These are phyloP conservation scores for Pichia sp. DNA, from an alignment of 1,139 yeast genomes.

Conservation along the genomic window DNA sequence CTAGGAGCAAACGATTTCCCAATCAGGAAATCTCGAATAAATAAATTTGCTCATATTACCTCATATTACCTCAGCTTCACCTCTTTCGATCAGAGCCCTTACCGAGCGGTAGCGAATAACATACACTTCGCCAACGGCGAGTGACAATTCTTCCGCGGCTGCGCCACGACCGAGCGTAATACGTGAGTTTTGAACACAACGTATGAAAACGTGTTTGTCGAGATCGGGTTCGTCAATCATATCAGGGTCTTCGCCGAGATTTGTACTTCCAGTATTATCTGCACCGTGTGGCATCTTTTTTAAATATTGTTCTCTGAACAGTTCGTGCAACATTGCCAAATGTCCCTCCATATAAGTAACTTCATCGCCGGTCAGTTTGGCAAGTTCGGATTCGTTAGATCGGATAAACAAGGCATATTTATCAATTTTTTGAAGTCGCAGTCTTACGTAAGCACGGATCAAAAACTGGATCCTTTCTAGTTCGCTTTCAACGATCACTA, in stretches of 20 bases:
- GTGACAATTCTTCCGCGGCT: not conserved
- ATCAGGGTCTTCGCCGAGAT: constrained; percentile 59
- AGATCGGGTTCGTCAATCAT: constrained; percentile 79
- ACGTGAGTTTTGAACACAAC: constrained; percentile 12
- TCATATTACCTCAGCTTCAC: not conserved
- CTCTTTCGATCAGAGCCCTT: constrained; percentile 1
- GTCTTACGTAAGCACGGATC: constrained; percentile 69
- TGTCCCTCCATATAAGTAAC: constrained; percentile 58
- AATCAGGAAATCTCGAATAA: not conserved
- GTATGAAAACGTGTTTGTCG: constrained; percentile 67
- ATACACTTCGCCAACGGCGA: not conserved
- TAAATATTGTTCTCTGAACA: constrained; percentile 64
- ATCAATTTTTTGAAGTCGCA: constrained; percentile 70
- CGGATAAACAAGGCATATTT: constrained; percentile 50
- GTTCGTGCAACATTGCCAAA: constrained; percentile 50
- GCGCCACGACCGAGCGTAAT: not conserved
- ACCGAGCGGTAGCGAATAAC: constrained; percentile 41
- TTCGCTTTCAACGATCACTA: constrained; percentile 85
- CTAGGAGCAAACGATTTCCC: not conserved
- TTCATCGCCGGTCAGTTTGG: constrained; percentile 50
- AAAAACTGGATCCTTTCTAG: constrained; percentile 79
- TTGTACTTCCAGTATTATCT: constrained; percentile 46
- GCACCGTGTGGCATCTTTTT: constrained; percentile 37
- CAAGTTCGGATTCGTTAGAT: constrained; percentile 23
- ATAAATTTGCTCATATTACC: not conserved